Conservation (phyloP, 2,329 filamentous ascomycete species). For the Aureobasidium sp. region DNA sequence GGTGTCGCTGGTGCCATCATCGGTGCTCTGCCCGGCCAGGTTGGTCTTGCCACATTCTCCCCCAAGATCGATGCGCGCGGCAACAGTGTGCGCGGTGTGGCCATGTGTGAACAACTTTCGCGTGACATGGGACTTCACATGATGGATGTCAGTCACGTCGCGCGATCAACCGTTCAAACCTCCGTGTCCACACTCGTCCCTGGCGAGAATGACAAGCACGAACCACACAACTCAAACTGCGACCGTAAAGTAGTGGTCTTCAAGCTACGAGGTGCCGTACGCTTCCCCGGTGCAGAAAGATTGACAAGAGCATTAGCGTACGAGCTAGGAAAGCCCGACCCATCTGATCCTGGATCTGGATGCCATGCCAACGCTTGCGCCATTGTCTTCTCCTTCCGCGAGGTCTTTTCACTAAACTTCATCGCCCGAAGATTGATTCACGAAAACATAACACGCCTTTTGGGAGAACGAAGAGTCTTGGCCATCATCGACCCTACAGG, state of each 20-base stretch:
- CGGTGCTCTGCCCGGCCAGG: conserved; percentile 20
- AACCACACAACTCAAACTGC: background rate
- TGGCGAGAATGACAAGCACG: conserved; percentile 10
- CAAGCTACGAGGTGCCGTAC: conserved; percentile 20
- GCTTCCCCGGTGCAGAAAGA: conserved; percentile 19
- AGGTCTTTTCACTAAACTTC: conserved; percentile 21
- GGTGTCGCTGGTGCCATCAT: conserved; percentile 23
- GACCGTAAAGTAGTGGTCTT: conserved; percentile 17
- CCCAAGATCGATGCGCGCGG: conserved; percentile 20
- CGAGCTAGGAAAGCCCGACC: conserved; percentile 17
- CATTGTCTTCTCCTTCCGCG: conserved; percentile 20
- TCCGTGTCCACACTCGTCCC: conserved; percentile 16
- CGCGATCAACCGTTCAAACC: conserved; percentile 19
- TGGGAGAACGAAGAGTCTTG: conserved; percentile 15
- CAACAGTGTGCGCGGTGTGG: conserved; percentile 20
- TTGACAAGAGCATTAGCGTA: conserved; percentile 19
- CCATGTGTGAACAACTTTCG: conserved; percentile 20
- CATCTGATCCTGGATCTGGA: conserved; percentile 18
- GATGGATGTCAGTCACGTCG: conserved; percentile 22
- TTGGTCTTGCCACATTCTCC: conserved; percentile 20
- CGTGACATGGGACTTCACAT: conserved; percentile 21
- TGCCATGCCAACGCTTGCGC: conserved; percentile 19
- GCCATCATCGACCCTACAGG: conserved; percentile 19
- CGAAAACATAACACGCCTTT: conserved; percentile 18
- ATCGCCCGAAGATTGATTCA: conserved; percentile 19